phyloP scores from a whole-genome alignment of 192 early-diverging fungal genomes.

The Podila verticillata region DNA sequence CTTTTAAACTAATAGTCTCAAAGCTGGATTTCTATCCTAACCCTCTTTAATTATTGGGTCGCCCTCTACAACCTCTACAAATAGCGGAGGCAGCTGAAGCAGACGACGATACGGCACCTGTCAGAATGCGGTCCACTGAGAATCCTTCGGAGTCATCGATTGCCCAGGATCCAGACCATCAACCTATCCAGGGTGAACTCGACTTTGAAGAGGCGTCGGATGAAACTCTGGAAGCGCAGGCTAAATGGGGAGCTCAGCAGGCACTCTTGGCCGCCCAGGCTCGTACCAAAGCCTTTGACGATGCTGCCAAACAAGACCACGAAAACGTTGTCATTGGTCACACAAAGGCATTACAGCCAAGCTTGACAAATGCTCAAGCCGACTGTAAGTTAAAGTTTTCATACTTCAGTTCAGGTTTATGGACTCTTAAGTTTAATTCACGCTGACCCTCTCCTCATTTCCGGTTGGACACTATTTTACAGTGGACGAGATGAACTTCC shows the following conservation, averaged over 20 bases:
- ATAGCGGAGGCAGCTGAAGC: conserved; percentile 40
- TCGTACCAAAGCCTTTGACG: conserved; percentile 77
- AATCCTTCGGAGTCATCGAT: conserved; percentile 17
- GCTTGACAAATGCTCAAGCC: conserved; percentile 51
- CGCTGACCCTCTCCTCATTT: not conserved
- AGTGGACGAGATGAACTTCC: conserved; percentile 88
- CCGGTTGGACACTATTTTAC: not conserved
- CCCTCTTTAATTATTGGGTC: too few species aligned
- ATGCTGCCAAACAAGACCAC: conserved; percentile 48
- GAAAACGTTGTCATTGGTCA: conserved; percentile 6
- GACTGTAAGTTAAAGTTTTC: conserved; percentile 52
- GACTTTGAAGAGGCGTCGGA: conserved; percentile 71
- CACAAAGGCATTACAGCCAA: conserved; percentile 19
- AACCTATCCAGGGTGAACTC: conserved; percentile 34
- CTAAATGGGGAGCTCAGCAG: conserved; percentile 77
- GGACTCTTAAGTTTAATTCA: not conserved
- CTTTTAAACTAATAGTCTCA: not conserved
- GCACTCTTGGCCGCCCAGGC: conserved; percentile 77
- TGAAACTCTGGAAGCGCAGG: conserved; percentile 70
- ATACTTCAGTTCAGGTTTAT: not conserved
- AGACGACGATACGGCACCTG: conserved; percentile 29
- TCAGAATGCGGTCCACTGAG: conserved; percentile 22
- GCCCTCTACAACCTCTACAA: not conserved
- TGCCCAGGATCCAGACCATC: conserved; percentile 42
- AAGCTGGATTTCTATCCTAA: too few species aligned